phyloP scores from a whole-genome alignment of 768 basidiomycete genomes.

The Tulasnella sp. region DNA sequence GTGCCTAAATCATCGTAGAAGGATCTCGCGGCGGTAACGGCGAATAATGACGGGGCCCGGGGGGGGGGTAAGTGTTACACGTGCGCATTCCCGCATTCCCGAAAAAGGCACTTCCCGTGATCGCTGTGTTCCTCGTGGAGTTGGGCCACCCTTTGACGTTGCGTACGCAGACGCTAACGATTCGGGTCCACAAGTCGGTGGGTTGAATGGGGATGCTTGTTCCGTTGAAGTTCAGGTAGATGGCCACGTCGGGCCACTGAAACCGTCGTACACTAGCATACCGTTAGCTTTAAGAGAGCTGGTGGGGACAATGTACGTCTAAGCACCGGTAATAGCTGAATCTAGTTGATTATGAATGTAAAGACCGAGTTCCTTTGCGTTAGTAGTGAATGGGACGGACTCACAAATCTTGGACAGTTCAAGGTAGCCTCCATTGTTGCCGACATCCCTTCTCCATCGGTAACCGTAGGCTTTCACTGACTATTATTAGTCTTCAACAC shows the following conservation, averaged over 20 bases:
- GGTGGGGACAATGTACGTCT: constrained; percentile 7
- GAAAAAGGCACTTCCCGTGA: constrained; percentile 21
- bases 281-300: not conserved
- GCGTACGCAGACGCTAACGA: no score
- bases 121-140: no score
- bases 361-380: no score
- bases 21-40: not conserved
- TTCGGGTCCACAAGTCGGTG: no score
- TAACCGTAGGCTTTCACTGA: not conserved
- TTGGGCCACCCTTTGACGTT: no score
- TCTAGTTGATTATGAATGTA: no score
- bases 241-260: constrained; percentile 9
- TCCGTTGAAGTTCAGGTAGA: no score
- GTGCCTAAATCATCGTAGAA: no score
- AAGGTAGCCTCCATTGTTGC: constrained; percentile 23
- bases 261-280: not conserved
- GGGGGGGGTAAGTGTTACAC: not conserved
- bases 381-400: no score
- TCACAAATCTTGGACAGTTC: no score
- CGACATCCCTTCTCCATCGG: constrained; percentile 11
- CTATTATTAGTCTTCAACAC: not conserved
- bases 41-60: no score
- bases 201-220: no score
- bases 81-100: constrained; percentile 22
- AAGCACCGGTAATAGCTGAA: not conserved